Percentiles rank a stretch among this genome's conserved stretches.
These are phyloP conservation scores for Tricholoma terreum DNA, from an alignment of 768 basidiomycete species.

Conservation along the genomic window DNA sequence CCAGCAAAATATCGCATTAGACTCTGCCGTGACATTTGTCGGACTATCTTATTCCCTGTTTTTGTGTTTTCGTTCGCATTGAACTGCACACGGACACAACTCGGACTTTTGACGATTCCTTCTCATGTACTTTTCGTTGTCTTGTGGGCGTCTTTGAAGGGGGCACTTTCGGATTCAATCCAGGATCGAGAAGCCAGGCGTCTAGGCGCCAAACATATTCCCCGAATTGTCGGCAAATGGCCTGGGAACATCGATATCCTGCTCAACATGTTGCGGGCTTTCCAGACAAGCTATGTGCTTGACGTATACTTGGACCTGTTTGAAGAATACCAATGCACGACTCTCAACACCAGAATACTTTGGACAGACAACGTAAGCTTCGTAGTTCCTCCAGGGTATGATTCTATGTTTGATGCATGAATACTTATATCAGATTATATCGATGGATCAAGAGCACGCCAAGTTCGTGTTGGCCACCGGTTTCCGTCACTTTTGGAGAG, in stretches of 20 bases:
- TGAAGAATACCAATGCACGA: conserved; percentile 67
- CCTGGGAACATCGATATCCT: conserved; percentile 77
- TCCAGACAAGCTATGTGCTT: conserved; percentile 57
- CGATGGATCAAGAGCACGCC: conserved; percentile 69
- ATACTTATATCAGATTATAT: conserved; percentile 49
- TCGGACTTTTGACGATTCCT: conserved; percentile 37
- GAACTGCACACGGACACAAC: conserved; percentile 22
- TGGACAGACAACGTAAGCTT: conserved; percentile 65
- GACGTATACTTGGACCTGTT: conserved; percentile 66
- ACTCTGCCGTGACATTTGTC: conserved; percentile 44
- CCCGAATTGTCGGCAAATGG: conserved; percentile 64
- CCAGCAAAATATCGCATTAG: conserved; percentile 48
- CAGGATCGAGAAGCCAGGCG: conserved; percentile 44
- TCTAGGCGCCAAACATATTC: conserved; percentile 51
- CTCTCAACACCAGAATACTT: conserved; percentile 63
- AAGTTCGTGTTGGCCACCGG: conserved; percentile 66
- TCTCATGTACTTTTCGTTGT: conserved; percentile 41
- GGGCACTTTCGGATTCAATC: conserved; percentile 29
- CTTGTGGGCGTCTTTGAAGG: conserved; percentile 35
- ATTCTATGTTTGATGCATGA: not conserved
- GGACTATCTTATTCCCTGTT: conserved; percentile 40
- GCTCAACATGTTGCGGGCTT: conserved; percentile 49
- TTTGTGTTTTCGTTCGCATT: conserved; percentile 30
- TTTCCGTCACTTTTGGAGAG: conserved; percentile 67
- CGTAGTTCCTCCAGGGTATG: not conserved